Evolutionary conservation across 1,284 basidiomycete species (phyloP), one percentile per base, ranked within the genome.

Genomic region (Flammula alnicola): DNA sequence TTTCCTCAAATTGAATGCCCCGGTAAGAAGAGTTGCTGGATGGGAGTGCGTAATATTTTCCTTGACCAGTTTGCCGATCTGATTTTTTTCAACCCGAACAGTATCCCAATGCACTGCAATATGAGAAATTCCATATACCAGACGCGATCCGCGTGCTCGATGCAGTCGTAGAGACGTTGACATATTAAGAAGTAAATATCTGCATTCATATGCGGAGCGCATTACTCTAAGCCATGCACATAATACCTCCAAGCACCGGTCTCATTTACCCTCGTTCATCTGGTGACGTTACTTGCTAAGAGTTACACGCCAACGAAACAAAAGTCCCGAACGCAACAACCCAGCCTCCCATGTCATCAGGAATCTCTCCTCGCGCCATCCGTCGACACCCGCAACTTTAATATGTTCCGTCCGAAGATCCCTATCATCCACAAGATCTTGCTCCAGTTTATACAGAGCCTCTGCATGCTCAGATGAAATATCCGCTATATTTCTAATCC

Each of bases 61-160:
- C 47, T n/a, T 45, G 11, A 43, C n/a, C n/a, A n/a, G n/a, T n/a
- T n/a, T n/a, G n/a, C n/a, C n/a, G n/a, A n/a, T n/a, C n/a, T n/a
- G n/a, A n/a, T n/a, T n/a, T n/a, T n/a, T n/a, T n/a, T n/a, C n/a
- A n/a, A n/a, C n/a, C n/a, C n/a, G n/a, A n/a, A 29, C 57, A 93
- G 92, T 58, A 83, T 85, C 93, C 93, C 1, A 84, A 86, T 16
- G 87, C 84, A 20, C 74, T 96, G 58, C 86, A 88, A 42, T 95
- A 84, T 61, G 93, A 96, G 73, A 94, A 92, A 66, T 95, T 96
- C 68, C 85, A 90, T 70, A 85, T 95, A 63, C 93, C 93, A 0
- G 93, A 96, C 63, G 77, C 88, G 3, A 76, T 96, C 51, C 80
- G 93, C 42, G 76, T 95, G 46, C 68, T 95, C 49, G 93, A 96